Base-by-base conservation (phyloP, 148 eudicot species). In the Oxyria digyna region DNA sequence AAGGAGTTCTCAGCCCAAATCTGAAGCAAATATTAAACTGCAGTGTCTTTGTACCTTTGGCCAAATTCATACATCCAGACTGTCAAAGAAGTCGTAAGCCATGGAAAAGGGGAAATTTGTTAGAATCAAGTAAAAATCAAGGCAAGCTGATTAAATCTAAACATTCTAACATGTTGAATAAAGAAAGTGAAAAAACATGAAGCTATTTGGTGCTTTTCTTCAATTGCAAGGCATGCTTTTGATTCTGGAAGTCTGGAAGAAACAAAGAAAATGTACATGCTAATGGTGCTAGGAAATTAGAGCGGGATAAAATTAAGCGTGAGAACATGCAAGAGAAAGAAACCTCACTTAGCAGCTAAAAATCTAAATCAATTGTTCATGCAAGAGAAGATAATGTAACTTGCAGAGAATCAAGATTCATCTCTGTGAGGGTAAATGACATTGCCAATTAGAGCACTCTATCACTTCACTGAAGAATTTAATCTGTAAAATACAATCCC, bases 51-150 rank as follows among this genome's bases (percentile, higher is more conserved):
- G 45, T 48, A 33, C 38, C 77, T 67, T 69, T 71, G 57, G 62
- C 83, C 84, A 87, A 77, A 84, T 83, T 83, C 94, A 85, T 83
- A 31, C 65, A 59, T 59, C 65, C 38, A 59, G 37, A 27, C 65
- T 59, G 37, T 31, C 65, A 31, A 27, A 11, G 29, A 83, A 71
- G 87, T 42, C 76, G 73, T 62, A 31, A 69, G 68, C 21, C 78
- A 80, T 81, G 79, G 71, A 74, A 73, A 43, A 29, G 75, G n/a
- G 52, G n/a, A 62, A 23, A 42, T 21, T 24, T 73, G 42, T 52
- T 54, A 33, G 20, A 42, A 55, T 46, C 71, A 79, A 68, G 71
- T 42, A 69, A 79, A 41, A 65, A 41, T 26, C 8, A 65, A 35
- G 12, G 42, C 68, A 38, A 38, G 15, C 13, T 65, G n/a, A 14